Base-by-base conservation (phyloP, 2,329 filamentous ascomycete genomes). In the Knoxdaviesia capensis region DNA sequence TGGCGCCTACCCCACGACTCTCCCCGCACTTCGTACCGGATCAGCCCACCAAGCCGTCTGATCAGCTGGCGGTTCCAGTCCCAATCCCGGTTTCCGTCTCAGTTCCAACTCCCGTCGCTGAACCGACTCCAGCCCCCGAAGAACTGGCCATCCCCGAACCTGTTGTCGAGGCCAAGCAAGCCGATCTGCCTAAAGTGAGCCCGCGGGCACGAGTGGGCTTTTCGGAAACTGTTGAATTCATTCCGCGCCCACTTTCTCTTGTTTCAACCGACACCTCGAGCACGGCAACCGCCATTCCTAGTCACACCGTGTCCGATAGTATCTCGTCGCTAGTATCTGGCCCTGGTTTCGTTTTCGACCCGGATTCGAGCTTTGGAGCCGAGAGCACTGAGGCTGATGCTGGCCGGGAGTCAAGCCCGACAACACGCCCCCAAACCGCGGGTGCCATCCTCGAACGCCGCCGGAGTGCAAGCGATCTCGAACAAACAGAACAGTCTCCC, bases 191-290 rank as follows among this genome's bases (percentile, higher is more conserved):
- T 4, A 33, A 35, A 28, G 40, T 9, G 45, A 51, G 32, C 28
- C 66, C 68, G 4, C 71, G 76, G 45, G 70, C 76, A 36, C 68
- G 80, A 8, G 85, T 93, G 38, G 82, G 80, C 1, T 93, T 93
- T 53, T 85, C 82, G 1, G 85, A 92, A 48, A 81, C 74, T 7
- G 66, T 92, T 31, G 83, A 92, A 56, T 86, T 81, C 47, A 87
- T 87, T 50, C 80, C 80, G 5, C 73, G 84, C 7, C 86, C 87
- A 1, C 60, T 92, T 11, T 94, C 87, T 2, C 65, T 87, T 20
- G 76, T 92, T 9, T 93, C 85, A 1, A 87, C 77, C 20, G 85
- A 90, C 54, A 85, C 83, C 0, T 79, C 84, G 38, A 86, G 78
- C 53, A 90, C 80, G 3, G 62, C 74, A 42, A 85, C 82, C 1